Conservation (phyloP, 148 eudicot genomes). For the Bassia scoparia region DNA sequence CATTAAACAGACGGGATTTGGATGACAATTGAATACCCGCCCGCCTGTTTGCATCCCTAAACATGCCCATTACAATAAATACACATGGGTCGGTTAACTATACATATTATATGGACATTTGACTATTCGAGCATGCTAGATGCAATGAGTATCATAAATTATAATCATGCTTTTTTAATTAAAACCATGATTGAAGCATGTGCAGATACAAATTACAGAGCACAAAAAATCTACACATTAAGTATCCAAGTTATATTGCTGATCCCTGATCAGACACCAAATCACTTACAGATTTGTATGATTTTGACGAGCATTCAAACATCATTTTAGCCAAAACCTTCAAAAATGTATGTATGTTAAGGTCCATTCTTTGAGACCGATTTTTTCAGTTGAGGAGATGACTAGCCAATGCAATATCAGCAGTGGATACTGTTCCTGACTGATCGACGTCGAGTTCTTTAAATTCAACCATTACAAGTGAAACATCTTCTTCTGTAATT, state of each 20-base stretch:
- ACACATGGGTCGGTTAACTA: no score
- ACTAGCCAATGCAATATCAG: conserved; percentile 59
- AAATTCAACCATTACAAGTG: conserved; percentile 56
- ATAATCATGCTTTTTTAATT: not conserved
- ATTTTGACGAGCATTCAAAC: not conserved
- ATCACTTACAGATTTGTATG: not conserved
- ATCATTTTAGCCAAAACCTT: not conserved
- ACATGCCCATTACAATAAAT: not conserved
- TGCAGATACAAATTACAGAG: not conserved
- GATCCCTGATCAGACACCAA: not conserved
- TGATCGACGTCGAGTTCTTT: conserved; percentile 70
- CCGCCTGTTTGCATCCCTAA: no score
- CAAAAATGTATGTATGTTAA: not conserved
- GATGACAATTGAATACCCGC: no score
- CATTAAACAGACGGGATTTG: no score
- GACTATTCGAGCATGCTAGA: not conserved
- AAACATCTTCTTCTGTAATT: conserved; percentile 55
- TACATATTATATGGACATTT: not conserved
- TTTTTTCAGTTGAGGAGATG: conserved; percentile 11
- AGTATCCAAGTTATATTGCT: not conserved
- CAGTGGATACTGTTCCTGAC: conserved; percentile 57
- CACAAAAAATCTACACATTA: not conserved
- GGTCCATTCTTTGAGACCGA: not conserved
- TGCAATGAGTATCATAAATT: not conserved
- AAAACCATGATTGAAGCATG: no score